phyloP scores from a whole-genome alignment of 2,329 filamentous ascomycete species.

The Xylariaceae sp. region DNA sequence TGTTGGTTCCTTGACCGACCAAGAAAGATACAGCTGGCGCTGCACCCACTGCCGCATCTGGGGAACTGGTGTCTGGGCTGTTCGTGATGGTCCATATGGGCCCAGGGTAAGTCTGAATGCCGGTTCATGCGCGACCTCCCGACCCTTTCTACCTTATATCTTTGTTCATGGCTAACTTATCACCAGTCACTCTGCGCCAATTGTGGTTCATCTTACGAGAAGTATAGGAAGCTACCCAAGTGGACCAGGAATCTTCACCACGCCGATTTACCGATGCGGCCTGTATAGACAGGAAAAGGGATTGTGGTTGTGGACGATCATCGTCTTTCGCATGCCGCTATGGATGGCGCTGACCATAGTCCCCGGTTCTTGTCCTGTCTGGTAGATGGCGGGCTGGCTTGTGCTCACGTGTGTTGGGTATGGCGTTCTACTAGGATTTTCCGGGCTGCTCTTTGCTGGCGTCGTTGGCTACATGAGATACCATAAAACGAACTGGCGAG shows the following conservation, averaged over 20 bases:
- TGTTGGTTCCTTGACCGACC: constrained; percentile 63
- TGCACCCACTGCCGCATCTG: constrained; percentile 84
- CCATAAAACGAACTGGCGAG: neutral
- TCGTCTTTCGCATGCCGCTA: neutral
- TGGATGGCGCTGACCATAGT: neutral
- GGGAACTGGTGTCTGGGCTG: constrained; percentile 90
- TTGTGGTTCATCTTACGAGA: constrained; percentile 84
- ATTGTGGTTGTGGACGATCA: neutral
- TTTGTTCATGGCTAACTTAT: constrained; percentile 4
- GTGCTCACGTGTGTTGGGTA: constrained; percentile 13
- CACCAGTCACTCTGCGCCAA: constrained; percentile 82
- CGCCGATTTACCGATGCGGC: constrained; percentile 17
- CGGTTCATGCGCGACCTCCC: neutral
- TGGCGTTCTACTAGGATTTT: constrained; percentile 8
- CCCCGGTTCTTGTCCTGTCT: neutral
- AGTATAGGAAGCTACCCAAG: constrained; percentile 75
- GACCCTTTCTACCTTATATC: neutral
- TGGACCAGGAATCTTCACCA: constrained; percentile 68
- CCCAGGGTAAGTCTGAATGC: constrained; percentile 61
- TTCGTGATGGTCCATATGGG: constrained; percentile 83
- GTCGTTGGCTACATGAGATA: constrained; percentile 13
- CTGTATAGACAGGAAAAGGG: constrained; percentile 8
- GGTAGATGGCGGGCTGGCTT: neutral
- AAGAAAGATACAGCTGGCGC: constrained; percentile 78
- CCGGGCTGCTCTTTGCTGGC: neutral